These are phyloP conservation scores for Asterochloris sp. DNA, from an alignment of 139 green algal genomes.

Conservation along the genomic window DNA sequence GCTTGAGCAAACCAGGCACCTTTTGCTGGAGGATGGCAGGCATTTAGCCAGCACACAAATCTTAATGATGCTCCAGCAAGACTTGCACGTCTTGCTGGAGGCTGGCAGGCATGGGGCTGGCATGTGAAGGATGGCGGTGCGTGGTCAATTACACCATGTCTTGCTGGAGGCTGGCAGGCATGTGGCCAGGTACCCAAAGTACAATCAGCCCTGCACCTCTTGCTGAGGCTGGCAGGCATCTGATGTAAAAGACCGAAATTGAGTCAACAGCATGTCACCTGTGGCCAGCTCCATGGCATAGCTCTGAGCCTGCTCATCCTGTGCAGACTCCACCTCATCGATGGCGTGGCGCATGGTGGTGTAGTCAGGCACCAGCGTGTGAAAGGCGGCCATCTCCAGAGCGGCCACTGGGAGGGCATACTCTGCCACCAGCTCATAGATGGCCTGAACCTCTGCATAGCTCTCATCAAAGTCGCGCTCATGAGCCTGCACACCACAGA, in stretches of 20 bases:
- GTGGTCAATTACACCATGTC: no score
- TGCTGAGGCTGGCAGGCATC: no score
- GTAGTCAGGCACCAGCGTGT: constrained; percentile 63
- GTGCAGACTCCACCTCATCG: constrained; percentile 61
- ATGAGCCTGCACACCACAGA: constrained; percentile 5
- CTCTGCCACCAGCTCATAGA: constrained; percentile 71
- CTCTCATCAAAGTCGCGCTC: constrained; percentile 33
- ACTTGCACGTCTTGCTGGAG: no score
- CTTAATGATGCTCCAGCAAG: no score
- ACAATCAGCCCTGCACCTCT: no score
- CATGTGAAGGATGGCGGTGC: no score
- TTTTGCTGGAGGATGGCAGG: not conserved
- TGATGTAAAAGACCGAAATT: no score
- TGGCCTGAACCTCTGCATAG: constrained; percentile 51
- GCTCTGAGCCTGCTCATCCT: constrained; percentile 60
- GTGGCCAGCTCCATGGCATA: constrained; percentile 64
- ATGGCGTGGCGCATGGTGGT: constrained; percentile 56
- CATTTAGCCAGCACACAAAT: not conserved
- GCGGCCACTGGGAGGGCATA: constrained; percentile 59
- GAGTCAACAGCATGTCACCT: constrained; percentile 21
- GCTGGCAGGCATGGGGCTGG: no score
- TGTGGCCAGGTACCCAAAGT: no score
- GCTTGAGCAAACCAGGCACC: not conserved
- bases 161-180: no score
- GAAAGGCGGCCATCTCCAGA: constrained; percentile 70